A percentile compares a stretch with the other conserved stretches of the same genome.
Conservation (phyloP, 768 basidiomycete genomes). For the Boletus edulis region DNA sequence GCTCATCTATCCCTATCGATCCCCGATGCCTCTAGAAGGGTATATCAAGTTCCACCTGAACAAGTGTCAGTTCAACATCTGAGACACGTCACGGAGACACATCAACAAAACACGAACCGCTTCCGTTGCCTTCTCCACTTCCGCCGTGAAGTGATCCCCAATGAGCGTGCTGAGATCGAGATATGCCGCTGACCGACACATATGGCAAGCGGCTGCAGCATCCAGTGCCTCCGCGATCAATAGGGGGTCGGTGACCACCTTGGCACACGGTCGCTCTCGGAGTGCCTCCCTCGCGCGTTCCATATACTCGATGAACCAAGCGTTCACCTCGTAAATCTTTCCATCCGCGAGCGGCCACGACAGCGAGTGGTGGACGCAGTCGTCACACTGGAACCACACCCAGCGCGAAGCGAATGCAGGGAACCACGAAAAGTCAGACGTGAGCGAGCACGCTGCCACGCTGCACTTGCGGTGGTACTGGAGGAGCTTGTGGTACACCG, state of each 20-base stretch:
- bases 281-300: slow-evolving; percentile 30
- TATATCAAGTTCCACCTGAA: slow-evolving; percentile 33
- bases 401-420: slow-evolving; percentile 35
- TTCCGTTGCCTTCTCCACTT: slow-evolving; percentile 31
- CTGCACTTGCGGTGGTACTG: slow-evolving; percentile 37
- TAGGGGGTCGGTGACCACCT: slow-evolving; percentile 29
- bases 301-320: slow-evolving; percentile 36
- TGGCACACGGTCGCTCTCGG: slow-evolving; percentile 31
- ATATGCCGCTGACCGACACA: slow-evolving; percentile 30
- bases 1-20: too few relatives aligned
- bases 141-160: slow-evolving; percentile 28
- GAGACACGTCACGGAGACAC: slow-evolving; percentile 1
- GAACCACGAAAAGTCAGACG: slow-evolving; percentile 37
- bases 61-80: slow-evolving; percentile 2
- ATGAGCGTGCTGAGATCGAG: slow-evolving; percentile 33
- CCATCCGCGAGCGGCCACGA: slow-evolving; percentile 35
- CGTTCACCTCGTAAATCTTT: slow-evolving; percentile 35
- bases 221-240: slow-evolving; percentile 32
- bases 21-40: slow-evolving; percentile 16
- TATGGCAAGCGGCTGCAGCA: slow-evolving; percentile 25
- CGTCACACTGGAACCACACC: slow-evolving; percentile 40
- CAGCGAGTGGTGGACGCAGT: slow-evolving; percentile 32
- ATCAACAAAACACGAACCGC: slow-evolving; percentile 16
- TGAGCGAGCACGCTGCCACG: slow-evolving; percentile 28
- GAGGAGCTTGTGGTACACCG: slow-evolving; percentile 34